phyloP scores from a whole-genome alignment of 2,329 filamentous ascomycete genomes.

The Botrytis pseudocinerea region DNA sequence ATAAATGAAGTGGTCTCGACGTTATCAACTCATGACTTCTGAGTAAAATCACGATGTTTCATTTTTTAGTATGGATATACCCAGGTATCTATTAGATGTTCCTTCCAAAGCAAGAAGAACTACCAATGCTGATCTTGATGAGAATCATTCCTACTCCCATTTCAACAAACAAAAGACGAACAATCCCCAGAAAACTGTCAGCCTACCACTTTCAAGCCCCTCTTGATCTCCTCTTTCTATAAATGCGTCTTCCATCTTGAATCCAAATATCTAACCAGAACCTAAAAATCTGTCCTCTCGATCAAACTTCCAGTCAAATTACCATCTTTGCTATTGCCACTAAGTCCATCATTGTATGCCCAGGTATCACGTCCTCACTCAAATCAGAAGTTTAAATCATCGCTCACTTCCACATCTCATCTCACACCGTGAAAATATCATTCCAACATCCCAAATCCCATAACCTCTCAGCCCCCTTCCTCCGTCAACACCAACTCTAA shows the following conservation, averaged over 20 bases:
- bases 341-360: neutral
- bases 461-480: no score
- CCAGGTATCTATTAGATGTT: neutral
- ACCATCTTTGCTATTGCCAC: neutral
- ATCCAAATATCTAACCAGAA: neutral
- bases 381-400: neutral
- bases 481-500: no score
- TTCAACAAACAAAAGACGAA: neutral
- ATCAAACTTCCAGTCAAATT: neutral
- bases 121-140: neutral
- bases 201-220: rapidly evolving
- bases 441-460: neutral
- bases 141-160: neutral
- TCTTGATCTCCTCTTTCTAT: neutral
- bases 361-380: no score
- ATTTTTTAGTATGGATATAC: neutral
- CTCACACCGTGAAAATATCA: neutral
- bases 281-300: neutral
- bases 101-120: neutral
- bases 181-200: neutral
- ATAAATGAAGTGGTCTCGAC: neutral
- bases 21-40: neutral
- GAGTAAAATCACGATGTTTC: neutral
- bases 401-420: neutral
- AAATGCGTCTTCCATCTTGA: neutral